These are phyloP conservation scores for Mycena belliarum DNA, from an alignment of 768 basidiomycete species.

Conservation along the genomic window DNA sequence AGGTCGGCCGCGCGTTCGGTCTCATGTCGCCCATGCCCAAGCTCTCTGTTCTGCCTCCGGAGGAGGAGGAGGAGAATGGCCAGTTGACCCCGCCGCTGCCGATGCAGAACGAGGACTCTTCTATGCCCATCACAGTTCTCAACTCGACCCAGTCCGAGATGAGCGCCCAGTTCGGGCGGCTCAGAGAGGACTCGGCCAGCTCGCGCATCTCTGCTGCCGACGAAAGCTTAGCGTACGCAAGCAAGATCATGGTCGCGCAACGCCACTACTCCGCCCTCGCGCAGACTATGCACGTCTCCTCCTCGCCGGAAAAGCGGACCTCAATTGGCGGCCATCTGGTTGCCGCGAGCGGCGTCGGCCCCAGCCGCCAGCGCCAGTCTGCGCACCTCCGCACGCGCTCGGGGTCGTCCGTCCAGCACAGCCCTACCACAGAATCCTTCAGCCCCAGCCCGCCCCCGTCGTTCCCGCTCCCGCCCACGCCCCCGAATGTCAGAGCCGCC, in stretches of 20 bases:
- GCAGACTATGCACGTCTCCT: slow-evolving; percentile 57
- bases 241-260: slow-evolving; percentile 71
- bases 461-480: slow-evolving; percentile 74
- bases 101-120: slow-evolving; percentile 52
- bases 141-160: slow-evolving; percentile 57
- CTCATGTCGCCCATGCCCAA: slow-evolving; percentile 65
- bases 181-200: slow-evolving; percentile 53
- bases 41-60: slow-evolving; percentile 64
- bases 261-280: slow-evolving; percentile 73
- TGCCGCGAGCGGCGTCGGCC: slow-evolving; percentile 38
- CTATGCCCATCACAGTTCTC: slow-evolving; percentile 43
- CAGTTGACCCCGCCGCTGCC: slow-evolving; percentile 60
- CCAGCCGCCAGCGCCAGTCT: slow-evolving; percentile 30
- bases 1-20: slow-evolving; percentile 60
- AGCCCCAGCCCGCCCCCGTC: slow-evolving; percentile 59
- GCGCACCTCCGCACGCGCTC: slow-evolving; percentile 66
- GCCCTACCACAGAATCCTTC: slow-evolving; percentile 37
- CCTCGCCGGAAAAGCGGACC: slow-evolving; percentile 43
- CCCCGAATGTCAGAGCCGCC: slow-evolving; percentile 61
- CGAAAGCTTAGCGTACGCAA: slow-evolving; percentile 51
- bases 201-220: slow-evolving; percentile 53
- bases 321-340: slow-evolving; percentile 34
- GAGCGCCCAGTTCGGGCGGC: slow-evolving; percentile 57
- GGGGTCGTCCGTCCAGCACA: slow-evolving; percentile 47
- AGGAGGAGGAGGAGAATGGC: slow-evolving; percentile 52